Conservation (phyloP, 306 rosid species). For the Pueraria montana region DNA sequence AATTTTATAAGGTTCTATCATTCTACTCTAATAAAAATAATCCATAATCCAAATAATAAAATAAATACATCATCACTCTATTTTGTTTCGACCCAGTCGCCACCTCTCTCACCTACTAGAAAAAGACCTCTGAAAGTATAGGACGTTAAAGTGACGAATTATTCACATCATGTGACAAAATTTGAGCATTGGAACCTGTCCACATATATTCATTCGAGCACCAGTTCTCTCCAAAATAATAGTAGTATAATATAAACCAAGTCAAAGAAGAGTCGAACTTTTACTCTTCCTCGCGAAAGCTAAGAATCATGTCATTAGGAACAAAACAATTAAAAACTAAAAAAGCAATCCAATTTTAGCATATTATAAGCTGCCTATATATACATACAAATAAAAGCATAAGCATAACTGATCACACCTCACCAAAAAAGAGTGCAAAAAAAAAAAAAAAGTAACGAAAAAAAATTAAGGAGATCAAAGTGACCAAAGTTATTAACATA, state of each 20-base stretch:
- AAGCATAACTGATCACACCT: background rate
- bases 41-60: background rate
- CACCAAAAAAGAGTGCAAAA: background rate
- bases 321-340: background rate
- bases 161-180: background rate
- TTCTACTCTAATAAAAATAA: background rate
- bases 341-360: background rate
- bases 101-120: background rate
- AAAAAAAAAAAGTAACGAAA: too few species aligned
- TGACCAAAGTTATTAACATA: background rate
- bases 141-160: background rate
- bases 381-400: background rate
- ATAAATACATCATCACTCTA: background rate
- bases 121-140: background rate
- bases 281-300: background rate
- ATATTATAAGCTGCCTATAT: background rate
- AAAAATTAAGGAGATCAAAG: background rate
- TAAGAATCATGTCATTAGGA: background rate
- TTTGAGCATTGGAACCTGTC: background rate
- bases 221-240: background rate
- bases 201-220: background rate
- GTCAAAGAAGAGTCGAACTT: slow-evolving; percentile 14
- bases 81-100: background rate
- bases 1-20: background rate
- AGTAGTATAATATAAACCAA: background rate